Percentiles rank a stretch among this genome's conserved stretches.
These are phyloP conservation scores for Aspergillus cavernicola DNA, from an alignment of 495 filamentous ascomycete genomes.

Conservation along the genomic window DNA sequence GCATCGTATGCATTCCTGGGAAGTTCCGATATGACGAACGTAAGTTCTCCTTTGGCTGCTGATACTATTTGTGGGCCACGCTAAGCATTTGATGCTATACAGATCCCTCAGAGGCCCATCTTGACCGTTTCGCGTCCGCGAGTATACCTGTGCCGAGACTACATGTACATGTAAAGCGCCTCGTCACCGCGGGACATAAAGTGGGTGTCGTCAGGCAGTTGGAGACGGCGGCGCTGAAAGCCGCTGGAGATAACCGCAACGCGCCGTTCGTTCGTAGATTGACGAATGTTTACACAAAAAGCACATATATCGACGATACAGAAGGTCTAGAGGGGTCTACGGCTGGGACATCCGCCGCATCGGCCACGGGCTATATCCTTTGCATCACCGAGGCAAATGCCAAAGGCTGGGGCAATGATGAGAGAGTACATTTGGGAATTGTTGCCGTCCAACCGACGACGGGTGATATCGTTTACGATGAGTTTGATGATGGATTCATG, in stretches of 20 bases:
- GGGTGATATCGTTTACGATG: conserved; percentile 93
- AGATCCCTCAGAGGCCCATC: conserved; percentile 87
- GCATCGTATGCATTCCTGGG: conserved; percentile 95
- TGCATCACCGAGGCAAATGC: conserved; percentile 87
- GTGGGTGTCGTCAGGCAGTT: conserved; percentile 93
- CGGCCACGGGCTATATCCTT: conserved; percentile 83
- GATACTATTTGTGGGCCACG: neutral
- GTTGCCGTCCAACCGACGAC: conserved; percentile 94
- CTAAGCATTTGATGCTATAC: neutral
- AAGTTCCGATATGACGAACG: conserved; percentile 93
- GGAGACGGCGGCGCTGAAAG: conserved; percentile 98
- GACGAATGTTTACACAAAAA: conserved; percentile 97
- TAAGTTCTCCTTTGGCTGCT: conserved; percentile 33
- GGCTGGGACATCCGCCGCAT: conserved; percentile 47
- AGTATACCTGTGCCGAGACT: conserved; percentile 92
- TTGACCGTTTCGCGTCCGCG: conserved; percentile 90
- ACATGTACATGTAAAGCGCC: conserved; percentile 90
- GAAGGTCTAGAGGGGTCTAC: conserved; percentile 66
- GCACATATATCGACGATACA: conserved; percentile 93
- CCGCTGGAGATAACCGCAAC: conserved; percentile 91
- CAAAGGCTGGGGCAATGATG: conserved; percentile 84
- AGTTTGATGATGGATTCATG: conserved; percentile 99
- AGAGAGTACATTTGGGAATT: conserved; percentile 89
- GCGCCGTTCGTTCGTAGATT: conserved; percentile 88
- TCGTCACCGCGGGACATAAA: conserved; percentile 90